Evolutionary conservation across 2,329 filamentous ascomycete species (phyloP), one percentile per base, ranked within the genome.

Genomic region (Clonostachys byssicola): DNA sequence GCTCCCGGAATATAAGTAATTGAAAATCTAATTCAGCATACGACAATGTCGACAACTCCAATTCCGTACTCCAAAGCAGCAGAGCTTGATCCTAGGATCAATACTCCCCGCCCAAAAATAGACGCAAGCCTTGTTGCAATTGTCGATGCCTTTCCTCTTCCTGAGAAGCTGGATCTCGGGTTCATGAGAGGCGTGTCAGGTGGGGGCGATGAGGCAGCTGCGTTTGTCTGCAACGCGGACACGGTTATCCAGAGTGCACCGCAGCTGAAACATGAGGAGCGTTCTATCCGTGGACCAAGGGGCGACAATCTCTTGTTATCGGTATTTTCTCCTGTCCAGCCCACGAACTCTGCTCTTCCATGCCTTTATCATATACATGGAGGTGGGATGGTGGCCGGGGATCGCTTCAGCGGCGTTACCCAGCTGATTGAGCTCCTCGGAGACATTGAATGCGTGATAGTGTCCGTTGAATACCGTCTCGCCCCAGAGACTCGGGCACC

Each of bases 401-500:
- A 56, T 43, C 51, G 54, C 40, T 57, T 57, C 47, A 49, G 49
- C 20, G 51, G 50, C 18, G 44, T 53, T 23, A 51, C 50, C 33
- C 49, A 54, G 14, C 47, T 55, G 13, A 40, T 58, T n/a, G 46
- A 47, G n/a, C 47, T 52, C 46, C 47, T 49, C 51, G 6, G 44
- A 44, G 18, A 47, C 48, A 17, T 46, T 49, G n/a, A 49, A 45
- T 40, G 54, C 55, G 51, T 56, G 10, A 51, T 56, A 35, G 48
- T 60, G 43, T 53, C 51, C 13, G 55, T 56, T 41, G 56, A 57
- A 45, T 59, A 58, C 51, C 53, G 58, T 12, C 54, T 56, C 4
- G 50, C 56, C 33, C 59, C 59, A 2, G 56, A 61, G 45, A 46
- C 51, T 16, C 52, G 47, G 3, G 54, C 49, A 16, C 56, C 54